Base-by-base conservation (phyloP, 2,329 filamentous ascomycete species). In the Xylaria sp. region DNA sequence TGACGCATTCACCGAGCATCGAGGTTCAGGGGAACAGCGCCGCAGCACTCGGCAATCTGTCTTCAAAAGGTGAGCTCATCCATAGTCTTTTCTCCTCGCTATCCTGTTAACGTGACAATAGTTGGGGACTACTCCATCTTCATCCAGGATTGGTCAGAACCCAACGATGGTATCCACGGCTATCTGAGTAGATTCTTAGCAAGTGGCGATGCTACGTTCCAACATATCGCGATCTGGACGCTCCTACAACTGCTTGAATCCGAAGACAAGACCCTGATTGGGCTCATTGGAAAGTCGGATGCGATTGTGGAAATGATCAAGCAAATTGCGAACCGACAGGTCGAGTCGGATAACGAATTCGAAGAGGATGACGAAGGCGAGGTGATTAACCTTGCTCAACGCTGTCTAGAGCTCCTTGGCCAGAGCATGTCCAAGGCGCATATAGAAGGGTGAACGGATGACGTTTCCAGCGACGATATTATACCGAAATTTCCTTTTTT, bases 141-240 rank as follows among this genome's bases (percentile, higher is more conserved):
- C 71, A 88, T 97, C 39, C 88, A 91, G 63, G 91, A 96, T 72
- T 99, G 94, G 94, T 87, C 83, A 17, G 88, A 96, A 66, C 94
- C 94, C 1, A 89, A 91, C 57, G 94, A 92, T 42, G 94, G 94
- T 42, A 96, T 99, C 57, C 92, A 97, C 69, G 94, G 94, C 49
- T 99, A 99, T 69, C 82, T 99, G 34, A 90, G 87, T 65, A 87
- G 93, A 50, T 99, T 99, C 79, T 81, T 99, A 17, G 90, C 90
- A 41, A 97, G 92, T 60, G 93, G 92, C 39, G 94, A 99, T 69
- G 87, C 94, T 1, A 99, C 94, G 0, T 99, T 99, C 80, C 94
- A 99, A 74, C 94, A 99, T 71, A 99, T 99, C 69, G 94, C 94
- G 46, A 96, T 97, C 60, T 99, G 94, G 94, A 99, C 94, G 1